phyloP scores from a whole-genome alignment of 176 grass and related monocot genomes.

The Carex littledalei region DNA sequence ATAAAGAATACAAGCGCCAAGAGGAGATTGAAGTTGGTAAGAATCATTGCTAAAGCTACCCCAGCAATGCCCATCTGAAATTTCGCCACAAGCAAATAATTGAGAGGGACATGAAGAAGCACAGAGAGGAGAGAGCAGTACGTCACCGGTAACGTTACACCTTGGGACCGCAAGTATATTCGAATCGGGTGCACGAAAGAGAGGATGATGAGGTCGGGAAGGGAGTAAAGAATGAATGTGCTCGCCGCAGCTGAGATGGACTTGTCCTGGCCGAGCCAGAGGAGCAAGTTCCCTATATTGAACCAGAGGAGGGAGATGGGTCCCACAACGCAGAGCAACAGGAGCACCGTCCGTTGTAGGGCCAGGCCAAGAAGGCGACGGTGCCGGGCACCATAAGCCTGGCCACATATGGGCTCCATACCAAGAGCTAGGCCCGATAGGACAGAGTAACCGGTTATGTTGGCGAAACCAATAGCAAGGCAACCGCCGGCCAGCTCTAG shows the following conservation, averaged over 20 bases:
- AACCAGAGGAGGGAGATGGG: slow-evolving; percentile 12
- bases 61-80: slow-evolving; percentile 77
- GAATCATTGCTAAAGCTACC: slow-evolving; percentile 70
- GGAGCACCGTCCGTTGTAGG: slow-evolving; percentile 71
- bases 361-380: slow-evolving; percentile 64
- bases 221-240: slow-evolving; percentile 59
- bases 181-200: slow-evolving; percentile 88
- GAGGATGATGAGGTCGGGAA: slow-evolving; percentile 62
- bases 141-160: slow-evolving; percentile 74
- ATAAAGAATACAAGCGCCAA: slow-evolving; percentile 69
- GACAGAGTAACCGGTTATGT: slow-evolving; percentile 95
- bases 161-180: slow-evolving; percentile 78
- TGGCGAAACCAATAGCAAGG: slow-evolving; percentile 79
- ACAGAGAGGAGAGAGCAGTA: slow-evolving; percentile 85
- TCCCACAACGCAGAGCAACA: slow-evolving; percentile 48
- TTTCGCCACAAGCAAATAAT: slow-evolving; percentile 72
- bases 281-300: slow-evolving; percentile 29
- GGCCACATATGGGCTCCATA: slow-evolving; percentile 97
- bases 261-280: slow-evolving; percentile 56
- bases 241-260: slow-evolving; percentile 52
- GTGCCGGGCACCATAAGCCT: slow-evolving; percentile 73
- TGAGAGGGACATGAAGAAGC: slow-evolving; percentile 83
- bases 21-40: slow-evolving; percentile 91
- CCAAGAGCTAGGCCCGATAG: slow-evolving; percentile 79
- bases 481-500: slow-evolving; percentile 81